A percentile compares a stretch with the other conserved stretches of the same genome.
Conservation (phyloP, 495 filamentous ascomycete genomes). For the Melanomma pulvis-pyrius region DNA sequence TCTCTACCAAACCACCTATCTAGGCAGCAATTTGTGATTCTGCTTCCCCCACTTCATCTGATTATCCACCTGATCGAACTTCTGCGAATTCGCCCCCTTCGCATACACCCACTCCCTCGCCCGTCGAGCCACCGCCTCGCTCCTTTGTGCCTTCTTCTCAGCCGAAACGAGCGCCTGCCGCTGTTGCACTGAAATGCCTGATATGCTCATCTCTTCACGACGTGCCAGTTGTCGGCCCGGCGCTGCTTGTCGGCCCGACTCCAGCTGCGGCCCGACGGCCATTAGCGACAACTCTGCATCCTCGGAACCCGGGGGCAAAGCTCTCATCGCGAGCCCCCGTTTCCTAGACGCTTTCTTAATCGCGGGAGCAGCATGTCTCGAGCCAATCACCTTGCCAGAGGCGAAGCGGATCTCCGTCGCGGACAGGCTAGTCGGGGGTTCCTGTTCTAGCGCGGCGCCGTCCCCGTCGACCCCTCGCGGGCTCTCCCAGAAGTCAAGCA, state of each 20-base stretch:
- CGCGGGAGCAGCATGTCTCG: conserved; percentile 18
- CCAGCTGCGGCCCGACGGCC: background rate
- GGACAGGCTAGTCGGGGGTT: conserved; percentile 23
- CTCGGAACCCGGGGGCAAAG: background rate
- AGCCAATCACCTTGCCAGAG: conserved; percentile 35
- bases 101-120: conserved; percentile 36
- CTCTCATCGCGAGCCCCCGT: background rate
- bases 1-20: background rate
- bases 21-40: conserved; percentile 25
- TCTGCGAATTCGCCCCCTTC: conserved; percentile 33
- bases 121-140: conserved; percentile 26
- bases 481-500: no score
- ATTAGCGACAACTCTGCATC: background rate
- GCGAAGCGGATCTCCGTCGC: conserved; percentile 30
- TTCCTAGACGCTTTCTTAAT: conserved; percentile 13
- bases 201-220: conserved; percentile 37
- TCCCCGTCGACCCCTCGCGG: conserved; percentile 28
- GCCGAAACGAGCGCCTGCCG: conserved; percentile 25
- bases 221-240: conserved; percentile 25
- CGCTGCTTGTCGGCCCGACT: conserved; percentile 7
- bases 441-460: background rate
- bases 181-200: conserved; percentile 34
- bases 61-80: conserved; percentile 32
- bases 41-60: conserved; percentile 33
- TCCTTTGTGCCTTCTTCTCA: conserved; percentile 40